Conservation (phyloP, 129 eudicot genomes). For the Daucus carota region DNA sequence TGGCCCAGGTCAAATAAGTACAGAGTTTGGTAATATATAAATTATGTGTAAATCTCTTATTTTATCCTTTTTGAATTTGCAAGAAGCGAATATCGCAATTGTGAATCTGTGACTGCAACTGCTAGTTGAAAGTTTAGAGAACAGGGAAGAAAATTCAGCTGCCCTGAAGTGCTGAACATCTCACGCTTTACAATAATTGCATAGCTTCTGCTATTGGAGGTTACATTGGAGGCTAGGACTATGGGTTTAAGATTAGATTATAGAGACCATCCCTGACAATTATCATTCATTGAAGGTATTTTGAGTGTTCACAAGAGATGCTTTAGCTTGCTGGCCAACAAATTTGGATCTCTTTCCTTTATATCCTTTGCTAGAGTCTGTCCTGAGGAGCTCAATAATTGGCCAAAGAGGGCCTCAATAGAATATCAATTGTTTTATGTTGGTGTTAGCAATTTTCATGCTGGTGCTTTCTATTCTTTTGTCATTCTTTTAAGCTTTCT, state of each 20-base stretch:
- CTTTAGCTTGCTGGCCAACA: neutral
- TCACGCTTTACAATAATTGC: neutral
- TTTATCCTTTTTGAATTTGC: neutral
- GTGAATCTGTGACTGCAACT: neutral
- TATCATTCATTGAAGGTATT: neutral
- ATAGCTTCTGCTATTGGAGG: no score
- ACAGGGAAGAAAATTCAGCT: neutral
- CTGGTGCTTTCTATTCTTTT: neutral
- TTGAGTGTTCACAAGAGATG: neutral
- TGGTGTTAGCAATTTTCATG: neutral
- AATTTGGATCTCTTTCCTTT: neutral
- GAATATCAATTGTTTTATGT: neutral
- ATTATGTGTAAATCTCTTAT: neutral
- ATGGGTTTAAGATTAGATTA: no score
- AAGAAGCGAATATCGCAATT: neutral
- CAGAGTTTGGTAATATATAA: neutral
- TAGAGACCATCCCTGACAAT: no score
- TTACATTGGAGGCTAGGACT: no score
- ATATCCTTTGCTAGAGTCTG: neutral
- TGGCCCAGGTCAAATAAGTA: neutral
- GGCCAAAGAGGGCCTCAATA: neutral
- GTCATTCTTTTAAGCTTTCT: neutral
- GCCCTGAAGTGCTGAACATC: neutral
- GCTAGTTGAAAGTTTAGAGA: neutral
- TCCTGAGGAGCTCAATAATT: neutral